Evolutionary conservation across 805 yeast genomes (phyloP).

Genomic region (Blastobotrys peoriensis): DNA sequence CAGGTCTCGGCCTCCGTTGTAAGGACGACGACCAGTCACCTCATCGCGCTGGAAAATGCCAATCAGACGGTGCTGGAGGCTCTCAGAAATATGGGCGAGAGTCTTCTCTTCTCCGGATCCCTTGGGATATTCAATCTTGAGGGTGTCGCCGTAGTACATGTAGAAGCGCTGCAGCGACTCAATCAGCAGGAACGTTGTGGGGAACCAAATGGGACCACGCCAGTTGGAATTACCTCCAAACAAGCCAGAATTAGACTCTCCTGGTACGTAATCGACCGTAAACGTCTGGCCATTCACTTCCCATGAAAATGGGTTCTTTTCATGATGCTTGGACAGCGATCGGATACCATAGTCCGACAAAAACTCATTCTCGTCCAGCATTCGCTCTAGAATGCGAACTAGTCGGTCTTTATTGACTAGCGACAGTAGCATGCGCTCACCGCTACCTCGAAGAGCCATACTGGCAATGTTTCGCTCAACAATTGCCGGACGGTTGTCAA

Average conservation of each 20-base stretch:
- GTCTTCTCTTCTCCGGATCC: slow-evolving; percentile 73
- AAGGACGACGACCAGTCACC: slow-evolving; percentile 59
- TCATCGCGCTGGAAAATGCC: slow-evolving; percentile 65
- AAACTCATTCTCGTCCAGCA: slow-evolving; percentile 84
- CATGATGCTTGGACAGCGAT: slow-evolving; percentile 81
- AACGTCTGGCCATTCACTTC: slow-evolving; percentile 70
- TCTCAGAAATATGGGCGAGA: slow-evolving; percentile 86
- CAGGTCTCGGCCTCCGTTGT: slow-evolving; percentile 47
- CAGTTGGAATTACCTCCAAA: slow-evolving; percentile 96
- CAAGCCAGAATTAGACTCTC: slow-evolving; percentile 87
- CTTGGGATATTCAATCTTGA: slow-evolving; percentile 82
- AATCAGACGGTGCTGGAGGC: slow-evolving; percentile 78
- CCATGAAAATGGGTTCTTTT: slow-evolving; percentile 78
- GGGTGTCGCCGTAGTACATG: slow-evolving; percentile 78
- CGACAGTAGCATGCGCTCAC: slow-evolving; percentile 73
- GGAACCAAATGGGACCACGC: slow-evolving; percentile 98
- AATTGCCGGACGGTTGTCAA: slow-evolving; percentile 59
- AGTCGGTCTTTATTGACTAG: slow-evolving; percentile 77
- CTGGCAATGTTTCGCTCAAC: slow-evolving; percentile 82
- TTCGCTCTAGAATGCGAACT: slow-evolving; percentile 62
- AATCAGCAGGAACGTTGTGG: slow-evolving; percentile 76
- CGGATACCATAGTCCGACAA: slow-evolving; percentile 80
- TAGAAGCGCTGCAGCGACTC: slow-evolving; percentile 85
- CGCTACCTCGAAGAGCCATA: slow-evolving; percentile 70
- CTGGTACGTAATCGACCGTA: slow-evolving; percentile 70